Conservation (phyloP, 352 stramenopile species). For the Globisporangium canariense region DNA sequence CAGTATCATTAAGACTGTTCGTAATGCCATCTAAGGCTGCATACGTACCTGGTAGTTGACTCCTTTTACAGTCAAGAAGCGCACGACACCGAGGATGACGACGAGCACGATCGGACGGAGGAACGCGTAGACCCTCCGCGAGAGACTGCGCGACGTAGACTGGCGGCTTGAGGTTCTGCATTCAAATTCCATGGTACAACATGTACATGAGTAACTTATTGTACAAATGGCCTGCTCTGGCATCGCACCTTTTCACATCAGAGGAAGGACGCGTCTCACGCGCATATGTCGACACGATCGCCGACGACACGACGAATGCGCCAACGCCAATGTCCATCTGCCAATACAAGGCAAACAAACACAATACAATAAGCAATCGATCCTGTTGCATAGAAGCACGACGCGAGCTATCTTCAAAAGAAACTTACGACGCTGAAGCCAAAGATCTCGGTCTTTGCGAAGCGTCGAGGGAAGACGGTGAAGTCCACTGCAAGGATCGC, state of each 20-base stretch:
- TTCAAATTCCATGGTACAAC: neutral
- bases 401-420: neutral
- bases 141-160: slow-evolving; percentile 3
- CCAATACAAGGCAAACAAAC: neutral
- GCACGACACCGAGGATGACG: slow-evolving; percentile 56
- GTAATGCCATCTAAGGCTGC: slow-evolving; percentile 13
- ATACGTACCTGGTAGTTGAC: slow-evolving; percentile 80
- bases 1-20: neutral
- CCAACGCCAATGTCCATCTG: slow-evolving; percentile 98
- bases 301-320: slow-evolving; percentile 91
- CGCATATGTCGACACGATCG: slow-evolving; percentile 70
- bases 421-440: slow-evolving; percentile 91
- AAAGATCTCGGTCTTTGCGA: slow-evolving; percentile 94
- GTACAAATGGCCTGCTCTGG: neutral
- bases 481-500: slow-evolving; percentile 99
- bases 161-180: neutral
- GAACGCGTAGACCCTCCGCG: slow-evolving; percentile 43
- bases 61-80: slow-evolving; percentile 79
- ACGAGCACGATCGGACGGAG: slow-evolving; percentile 69
- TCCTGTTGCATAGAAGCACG: too few species aligned
- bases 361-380: neutral
- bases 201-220: neutral
- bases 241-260: slow-evolving; percentile 20
- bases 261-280: slow-evolving; percentile 34
- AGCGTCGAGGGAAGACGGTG: slow-evolving; percentile 92